A percentile compares a stretch with the other conserved stretches of the same genome.
Conservation (phyloP, 2,329 filamentous ascomycete species). For the Pseudocercospora musae region DNA sequence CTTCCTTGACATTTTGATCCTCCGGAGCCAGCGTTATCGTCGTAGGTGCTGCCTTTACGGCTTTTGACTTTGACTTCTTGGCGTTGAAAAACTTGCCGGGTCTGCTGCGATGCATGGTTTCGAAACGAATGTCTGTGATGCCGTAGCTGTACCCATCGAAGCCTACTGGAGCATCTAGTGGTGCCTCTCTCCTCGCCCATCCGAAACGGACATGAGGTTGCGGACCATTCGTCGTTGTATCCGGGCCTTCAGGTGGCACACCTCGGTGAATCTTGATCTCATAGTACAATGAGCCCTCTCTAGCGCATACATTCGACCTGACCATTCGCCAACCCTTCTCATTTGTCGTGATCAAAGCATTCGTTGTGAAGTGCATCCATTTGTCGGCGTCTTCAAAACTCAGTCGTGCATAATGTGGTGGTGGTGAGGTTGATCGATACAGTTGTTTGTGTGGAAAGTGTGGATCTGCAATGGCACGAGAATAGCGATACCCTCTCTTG, state of each 20-base stretch:
- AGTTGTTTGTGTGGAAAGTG: constrained; percentile 80
- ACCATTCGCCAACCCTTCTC: constrained; percentile 91
- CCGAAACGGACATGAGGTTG: constrained; percentile 71
- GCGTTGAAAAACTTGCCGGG: constrained; percentile 75
- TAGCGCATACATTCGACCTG: constrained; percentile 82
- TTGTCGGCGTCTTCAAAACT: constrained; percentile 89
- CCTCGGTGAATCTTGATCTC: constrained; percentile 87
- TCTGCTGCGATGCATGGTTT: constrained; percentile 89
- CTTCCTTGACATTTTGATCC: constrained; percentile 76
- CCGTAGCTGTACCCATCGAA: constrained; percentile 94
- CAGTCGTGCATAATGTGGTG: constrained; percentile 78
- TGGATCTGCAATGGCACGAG: constrained; percentile 85
- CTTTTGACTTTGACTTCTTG: constrained; percentile 36
- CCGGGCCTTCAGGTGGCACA: constrained; percentile 51
- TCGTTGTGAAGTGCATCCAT: constrained; percentile 72
- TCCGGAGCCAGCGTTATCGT: constrained; percentile 31
- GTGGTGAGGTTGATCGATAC: constrained; percentile 83
- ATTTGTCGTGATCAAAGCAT: constrained; percentile 75
- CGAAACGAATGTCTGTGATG: constrained; percentile 81
- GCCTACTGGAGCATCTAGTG: constrained; percentile 77
- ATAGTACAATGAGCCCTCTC: constrained; percentile 90
- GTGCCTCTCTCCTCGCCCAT: constrained; percentile 77
- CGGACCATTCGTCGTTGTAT: constrained; percentile 44
- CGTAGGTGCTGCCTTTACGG: constrained; percentile 40
- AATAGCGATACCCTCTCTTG: constrained; percentile 77